Evolutionary conservation across 1,284 basidiomycete genomes (phyloP).

Genomic region (Puccinia novopanici): DNA sequence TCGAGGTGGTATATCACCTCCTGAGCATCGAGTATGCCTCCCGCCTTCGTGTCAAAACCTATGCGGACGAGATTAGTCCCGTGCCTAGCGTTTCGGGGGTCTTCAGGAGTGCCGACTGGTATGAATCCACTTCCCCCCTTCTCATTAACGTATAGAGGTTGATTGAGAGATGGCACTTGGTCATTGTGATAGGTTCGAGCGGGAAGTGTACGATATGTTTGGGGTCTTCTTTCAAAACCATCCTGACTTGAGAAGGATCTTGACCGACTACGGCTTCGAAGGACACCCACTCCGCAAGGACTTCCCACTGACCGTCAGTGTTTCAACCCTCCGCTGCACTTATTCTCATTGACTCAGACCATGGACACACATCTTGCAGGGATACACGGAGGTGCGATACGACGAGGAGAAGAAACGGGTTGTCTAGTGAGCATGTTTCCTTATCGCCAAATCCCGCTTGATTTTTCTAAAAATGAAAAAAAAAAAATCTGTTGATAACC

Average conservation of each 20-base stretch:
- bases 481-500: not conserved
- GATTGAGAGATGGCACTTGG: not conserved
- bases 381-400: conserved; percentile 95
- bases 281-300: conserved; percentile 97
- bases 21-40: conserved; percentile 72
- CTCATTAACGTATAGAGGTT: not conserved
- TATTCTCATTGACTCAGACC: not conserved
- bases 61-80: conserved; percentile 90
- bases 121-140: too few species aligned
- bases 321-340: not conserved
- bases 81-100: conserved; percentile 80
- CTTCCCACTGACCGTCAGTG: conserved; percentile 79
- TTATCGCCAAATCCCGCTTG: not conserved
- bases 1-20: conserved; percentile 96
- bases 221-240: conserved; percentile 96
- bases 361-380: conserved; percentile 58
- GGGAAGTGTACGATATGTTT: conserved; percentile 97
- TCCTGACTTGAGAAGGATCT: conserved; percentile 91
- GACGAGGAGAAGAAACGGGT: conserved; percentile 98
- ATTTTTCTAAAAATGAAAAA: not conserved
- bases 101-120: conserved; percentile 92
- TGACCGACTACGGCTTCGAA: conserved; percentile 99
- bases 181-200: conserved; percentile 67
- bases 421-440: conserved; percentile 67
- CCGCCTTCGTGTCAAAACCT: conserved; percentile 95